Evolutionary conservation across 2,329 filamentous ascomycete genomes (phyloP).

Genomic region (Arthrocladium fulminans): DNA sequence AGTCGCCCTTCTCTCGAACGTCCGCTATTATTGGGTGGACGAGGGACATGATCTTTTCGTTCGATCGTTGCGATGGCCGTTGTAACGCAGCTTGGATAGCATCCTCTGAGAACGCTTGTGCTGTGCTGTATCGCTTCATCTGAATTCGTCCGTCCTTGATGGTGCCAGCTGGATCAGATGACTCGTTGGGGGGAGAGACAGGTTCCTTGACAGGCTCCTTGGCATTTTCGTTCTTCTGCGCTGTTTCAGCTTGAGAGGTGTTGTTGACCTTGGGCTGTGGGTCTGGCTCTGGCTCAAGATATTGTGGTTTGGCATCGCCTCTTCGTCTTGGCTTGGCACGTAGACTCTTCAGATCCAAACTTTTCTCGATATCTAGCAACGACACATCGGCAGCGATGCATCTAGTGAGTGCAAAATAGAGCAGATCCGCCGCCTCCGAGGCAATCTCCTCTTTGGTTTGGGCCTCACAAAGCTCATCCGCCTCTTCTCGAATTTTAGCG

Average conservation of each 20-base stretch:
- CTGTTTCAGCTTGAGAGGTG: not conserved
- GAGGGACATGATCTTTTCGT: conserved; percentile 86
- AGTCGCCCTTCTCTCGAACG: conserved; percentile 74
- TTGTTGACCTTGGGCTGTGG: conserved; percentile 21
- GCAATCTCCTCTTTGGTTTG: conserved; percentile 73
- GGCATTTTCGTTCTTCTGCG: conserved; percentile 24
- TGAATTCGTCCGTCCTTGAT: conserved; percentile 54
- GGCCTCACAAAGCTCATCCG: conserved; percentile 86
- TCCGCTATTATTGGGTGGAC: conserved; percentile 87
- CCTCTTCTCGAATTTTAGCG: conserved; percentile 98
- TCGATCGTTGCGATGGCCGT: conserved; percentile 85
- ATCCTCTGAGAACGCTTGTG: conserved; percentile 35
- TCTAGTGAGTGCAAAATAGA: conserved; percentile 92
- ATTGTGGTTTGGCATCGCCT: conserved; percentile 89
- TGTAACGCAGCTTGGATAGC: conserved; percentile 68
- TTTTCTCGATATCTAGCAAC: conserved; percentile 81
- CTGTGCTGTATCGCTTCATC: conserved; percentile 69
- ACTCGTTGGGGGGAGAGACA: conserved; percentile 45
- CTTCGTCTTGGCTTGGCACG: conserved; percentile 81
- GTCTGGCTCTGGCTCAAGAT: conserved; percentile 57
- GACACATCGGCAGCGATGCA: conserved; percentile 76
- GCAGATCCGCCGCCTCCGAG: conserved; percentile 87
- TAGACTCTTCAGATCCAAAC: conserved; percentile 84
- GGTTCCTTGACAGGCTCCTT: conserved; percentile 39
- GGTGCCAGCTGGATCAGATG: conserved; percentile 42